Percentiles rank a stretch among this genome's conserved stretches.
phyloP scores from a whole-genome alignment of 768 basidiomycete species.

The Cystofilobasidium bisporidii region DNA sequence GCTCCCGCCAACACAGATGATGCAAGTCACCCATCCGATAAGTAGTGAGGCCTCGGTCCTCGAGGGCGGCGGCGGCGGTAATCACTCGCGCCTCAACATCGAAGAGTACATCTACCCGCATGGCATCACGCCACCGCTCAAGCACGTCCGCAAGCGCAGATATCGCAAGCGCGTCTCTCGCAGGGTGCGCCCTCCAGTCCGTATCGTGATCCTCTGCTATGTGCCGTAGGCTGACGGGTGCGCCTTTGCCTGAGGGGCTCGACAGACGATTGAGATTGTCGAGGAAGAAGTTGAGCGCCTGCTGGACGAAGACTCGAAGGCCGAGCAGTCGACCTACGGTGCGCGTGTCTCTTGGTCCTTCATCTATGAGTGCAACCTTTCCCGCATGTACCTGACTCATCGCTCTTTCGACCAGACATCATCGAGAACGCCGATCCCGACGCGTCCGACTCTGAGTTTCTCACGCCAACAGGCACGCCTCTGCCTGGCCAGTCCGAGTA shows the following conservation, averaged over 20 bases:
- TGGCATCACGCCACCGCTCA: slow-evolving; percentile 85
- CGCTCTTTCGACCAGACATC: slow-evolving; percentile 54
- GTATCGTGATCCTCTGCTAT: not conserved
- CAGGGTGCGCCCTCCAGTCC: slow-evolving; percentile 45
- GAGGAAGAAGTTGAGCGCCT: slow-evolving; percentile 86
- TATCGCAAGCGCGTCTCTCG: slow-evolving; percentile 83
- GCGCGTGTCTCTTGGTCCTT: slow-evolving; percentile 30
- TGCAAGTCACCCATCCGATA: slow-evolving; percentile 60
- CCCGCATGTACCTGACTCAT: not conserved
- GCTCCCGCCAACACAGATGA: slow-evolving; percentile 54
- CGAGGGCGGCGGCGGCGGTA: slow-evolving; percentile 55
- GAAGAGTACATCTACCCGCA: slow-evolving; percentile 98
- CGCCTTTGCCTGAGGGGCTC: too few relatives aligned
- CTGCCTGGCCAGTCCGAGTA: not conserved
- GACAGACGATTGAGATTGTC: slow-evolving; percentile 82
- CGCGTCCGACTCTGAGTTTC: slow-evolving; percentile 75
- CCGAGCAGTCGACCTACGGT: slow-evolving; percentile 70
- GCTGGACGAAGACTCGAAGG: slow-evolving; percentile 66
- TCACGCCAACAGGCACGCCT: slow-evolving; percentile 12
- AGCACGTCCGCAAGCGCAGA: slow-evolving; percentile 78
- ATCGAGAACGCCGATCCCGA: slow-evolving; percentile 86
- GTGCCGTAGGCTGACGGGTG: too few relatives aligned
- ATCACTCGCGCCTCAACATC: slow-evolving; percentile 60
- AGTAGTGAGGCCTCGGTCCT: slow-evolving; percentile 51
- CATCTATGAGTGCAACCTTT: not conserved